Evolutionary conservation across 768 basidiomycete genomes (phyloP).

Genomic region (Termitomyces bulborhizus): DNA sequence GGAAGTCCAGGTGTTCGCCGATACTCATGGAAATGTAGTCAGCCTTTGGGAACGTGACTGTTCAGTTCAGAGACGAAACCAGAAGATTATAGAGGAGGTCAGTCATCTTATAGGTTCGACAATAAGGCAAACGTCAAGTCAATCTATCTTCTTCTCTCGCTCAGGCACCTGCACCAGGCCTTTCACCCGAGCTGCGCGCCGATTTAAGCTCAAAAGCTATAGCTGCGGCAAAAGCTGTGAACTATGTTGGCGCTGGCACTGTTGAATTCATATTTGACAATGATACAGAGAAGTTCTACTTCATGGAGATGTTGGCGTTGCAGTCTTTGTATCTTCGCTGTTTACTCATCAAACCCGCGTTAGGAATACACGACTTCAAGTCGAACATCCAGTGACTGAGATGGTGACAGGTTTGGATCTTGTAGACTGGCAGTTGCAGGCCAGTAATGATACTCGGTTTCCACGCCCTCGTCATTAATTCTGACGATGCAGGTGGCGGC

Average conservation of each 20-base stretch:
- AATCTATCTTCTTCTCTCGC: background rate
- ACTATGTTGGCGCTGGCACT: constrained; percentile 88
- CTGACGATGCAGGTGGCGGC: constrained; percentile 59
- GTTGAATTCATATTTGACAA: constrained; percentile 98
- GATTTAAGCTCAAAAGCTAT: constrained; percentile 84
- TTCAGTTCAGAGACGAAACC: constrained; percentile 86
- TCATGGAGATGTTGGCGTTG: constrained; percentile 84
- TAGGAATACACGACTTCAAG: constrained; percentile 83
- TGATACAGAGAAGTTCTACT: constrained; percentile 80
- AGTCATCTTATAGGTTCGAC: background rate
- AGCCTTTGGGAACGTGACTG: constrained; percentile 96
- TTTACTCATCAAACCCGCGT: background rate
- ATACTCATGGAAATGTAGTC: constrained; percentile 72
- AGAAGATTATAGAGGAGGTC: constrained; percentile 94
- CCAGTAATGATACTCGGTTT: constrained; percentile 16
- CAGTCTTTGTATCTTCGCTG: background rate
- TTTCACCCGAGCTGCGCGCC: constrained; percentile 70
- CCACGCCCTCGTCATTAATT: background rate
- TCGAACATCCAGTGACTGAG: constrained; percentile 91
- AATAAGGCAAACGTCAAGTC: background rate
- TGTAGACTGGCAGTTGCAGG: constrained; percentile 93
- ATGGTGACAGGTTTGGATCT: constrained; percentile 94
- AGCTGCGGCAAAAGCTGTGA: constrained; percentile 88
- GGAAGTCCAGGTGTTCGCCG: constrained; percentile 94
- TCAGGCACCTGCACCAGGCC: constrained; percentile 87